These are phyloP conservation scores for Fusarium piperis DNA, from an alignment of 2,329 filamentous ascomycete genomes.

Conservation along the genomic window DNA sequence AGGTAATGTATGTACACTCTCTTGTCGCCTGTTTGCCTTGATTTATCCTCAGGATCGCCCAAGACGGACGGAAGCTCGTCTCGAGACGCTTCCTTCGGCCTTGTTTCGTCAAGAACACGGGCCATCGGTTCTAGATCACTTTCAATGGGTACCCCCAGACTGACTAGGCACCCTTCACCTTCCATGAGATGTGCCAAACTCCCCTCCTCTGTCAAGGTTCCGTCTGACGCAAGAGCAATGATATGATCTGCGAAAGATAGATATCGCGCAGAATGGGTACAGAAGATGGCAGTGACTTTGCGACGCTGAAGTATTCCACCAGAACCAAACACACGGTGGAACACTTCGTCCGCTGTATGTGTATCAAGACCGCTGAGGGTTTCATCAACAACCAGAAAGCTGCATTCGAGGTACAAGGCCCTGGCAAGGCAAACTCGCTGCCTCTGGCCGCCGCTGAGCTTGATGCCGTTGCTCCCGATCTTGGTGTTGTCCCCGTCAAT, in stretches of 20 bases:
- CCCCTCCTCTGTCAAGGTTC: conserved; percentile 55
- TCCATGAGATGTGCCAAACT: conserved; percentile 38
- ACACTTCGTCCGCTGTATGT: conserved; percentile 55
- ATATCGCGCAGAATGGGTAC: conserved; percentile 46
- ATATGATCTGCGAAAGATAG: conserved; percentile 55
- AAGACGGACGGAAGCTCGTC: too few relatives aligned
- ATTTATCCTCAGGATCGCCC: conserved; percentile 28
- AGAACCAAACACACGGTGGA: conserved; percentile 53
- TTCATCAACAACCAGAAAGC: conserved; percentile 58
- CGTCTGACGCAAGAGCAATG: conserved; percentile 55
- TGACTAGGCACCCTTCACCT: conserved; percentile 52
- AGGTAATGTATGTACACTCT: conserved; percentile 50
- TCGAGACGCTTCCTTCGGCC: not conserved
- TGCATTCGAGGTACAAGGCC: conserved; percentile 53
- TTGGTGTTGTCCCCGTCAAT: conserved; percentile 49
- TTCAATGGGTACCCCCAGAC: conserved; percentile 43
- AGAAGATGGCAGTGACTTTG: conserved; percentile 54
- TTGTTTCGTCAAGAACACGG: too few relatives aligned
- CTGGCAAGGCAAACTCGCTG: conserved; percentile 53
- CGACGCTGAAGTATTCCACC: conserved; percentile 51
- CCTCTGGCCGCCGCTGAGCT: conserved; percentile 55
- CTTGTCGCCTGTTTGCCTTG: conserved; percentile 45
- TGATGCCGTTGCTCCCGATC: conserved; percentile 53
- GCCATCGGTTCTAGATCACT: too few relatives aligned
- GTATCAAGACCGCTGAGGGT: conserved; percentile 56